Base-by-base conservation (phyloP, 441 rosid species). In the Populus hybrid region DNA sequence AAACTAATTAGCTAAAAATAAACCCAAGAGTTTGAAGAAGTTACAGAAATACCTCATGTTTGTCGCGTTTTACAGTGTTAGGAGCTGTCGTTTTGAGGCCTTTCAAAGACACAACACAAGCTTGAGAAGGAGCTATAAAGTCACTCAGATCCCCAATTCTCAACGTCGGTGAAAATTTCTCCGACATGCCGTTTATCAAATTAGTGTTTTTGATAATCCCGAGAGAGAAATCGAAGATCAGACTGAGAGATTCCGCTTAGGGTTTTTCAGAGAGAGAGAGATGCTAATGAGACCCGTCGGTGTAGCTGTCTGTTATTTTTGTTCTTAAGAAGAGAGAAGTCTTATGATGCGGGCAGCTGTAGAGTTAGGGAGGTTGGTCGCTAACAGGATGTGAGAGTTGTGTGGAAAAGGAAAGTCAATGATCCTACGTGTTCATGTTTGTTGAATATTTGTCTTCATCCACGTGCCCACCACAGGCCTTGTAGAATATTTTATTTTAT, bases 71-170 rank as follows among this genome's bases (percentile, higher is more conserved):
- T 35, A 74, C 90, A 9, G 77, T 3, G 23, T 80, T 78, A 73
- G 95, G n/a, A 16, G 61, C n/a, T 54, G 61, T 54, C 61, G 21
- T 76, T 79, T 90, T 91, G 59, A 85, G 36, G 9, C 89, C 92
- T 71, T 91, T 91, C 66, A 90, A 87, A 46, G 98, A 92, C 73
- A 93, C 87, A 6, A 94, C 92, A 77, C 97, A 95, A 12, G 89
- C 93, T 81, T 94, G 99, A 66, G 98, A 92, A 6, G 95, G 98
- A 32, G 95, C 97, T 5, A 92, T 95, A 88, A 91, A 95, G 81
- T 95, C 99, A 82, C 83, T 95, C 82, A 95, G 99, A 87, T 95
- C 98, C 79, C 97, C 98, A 26, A 91, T 83, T 74, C 99, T 86
- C 57, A 95, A 85, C 59, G 97, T 83, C 76, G 99, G 92, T 46